Conservation (phyloP, 2,329 filamentous ascomycete genomes). For the Trichoderma brevicompactum region DNA sequence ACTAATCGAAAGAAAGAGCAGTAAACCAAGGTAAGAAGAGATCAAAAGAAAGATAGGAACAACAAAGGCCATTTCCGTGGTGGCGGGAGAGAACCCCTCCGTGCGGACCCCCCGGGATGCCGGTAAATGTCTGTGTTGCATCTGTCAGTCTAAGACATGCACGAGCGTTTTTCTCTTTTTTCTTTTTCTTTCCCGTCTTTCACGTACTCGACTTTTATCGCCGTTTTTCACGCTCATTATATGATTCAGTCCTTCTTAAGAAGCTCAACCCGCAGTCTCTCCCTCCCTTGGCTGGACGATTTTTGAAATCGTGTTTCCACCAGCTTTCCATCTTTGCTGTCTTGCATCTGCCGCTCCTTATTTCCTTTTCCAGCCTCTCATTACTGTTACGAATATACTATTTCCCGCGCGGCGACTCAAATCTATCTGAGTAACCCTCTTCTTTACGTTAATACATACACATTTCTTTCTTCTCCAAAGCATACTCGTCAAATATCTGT, state of each 20-base stretch:
- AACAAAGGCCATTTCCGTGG: slow-evolving; percentile 1
- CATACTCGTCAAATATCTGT: not conserved
- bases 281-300: slow-evolving; percentile 16
- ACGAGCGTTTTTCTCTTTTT: slow-evolving; percentile 13
- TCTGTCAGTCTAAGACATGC: slow-evolving; percentile 24
- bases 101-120: slow-evolving; percentile 11
- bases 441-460: slow-evolving; percentile 9
- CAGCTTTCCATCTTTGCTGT: slow-evolving; percentile 14
- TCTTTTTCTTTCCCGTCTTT: not conserved
- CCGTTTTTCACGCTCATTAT: slow-evolving; percentile 20
- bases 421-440: not conserved
- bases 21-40: not conserved
- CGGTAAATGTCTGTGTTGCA: slow-evolving; percentile 17
- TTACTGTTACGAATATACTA: slow-evolving; percentile 10
- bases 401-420: not conserved
- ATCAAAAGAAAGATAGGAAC: not conserved
- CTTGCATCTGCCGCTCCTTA: slow-evolving; percentile 24
- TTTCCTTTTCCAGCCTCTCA: slow-evolving; percentile 20
- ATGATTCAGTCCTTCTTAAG: slow-evolving; percentile 16
- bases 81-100: slow-evolving; percentile 14
- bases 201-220: slow-evolving; percentile 19
- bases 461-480: not conserved
- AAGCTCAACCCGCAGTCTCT: slow-evolving; percentile 8
- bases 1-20: not conserved
- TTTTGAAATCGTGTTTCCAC: slow-evolving; percentile 18